These are phyloP conservation scores for Mortierella sp. DNA, from an alignment of 371 early-diverging fungal genomes.

Conservation along the genomic window DNA sequence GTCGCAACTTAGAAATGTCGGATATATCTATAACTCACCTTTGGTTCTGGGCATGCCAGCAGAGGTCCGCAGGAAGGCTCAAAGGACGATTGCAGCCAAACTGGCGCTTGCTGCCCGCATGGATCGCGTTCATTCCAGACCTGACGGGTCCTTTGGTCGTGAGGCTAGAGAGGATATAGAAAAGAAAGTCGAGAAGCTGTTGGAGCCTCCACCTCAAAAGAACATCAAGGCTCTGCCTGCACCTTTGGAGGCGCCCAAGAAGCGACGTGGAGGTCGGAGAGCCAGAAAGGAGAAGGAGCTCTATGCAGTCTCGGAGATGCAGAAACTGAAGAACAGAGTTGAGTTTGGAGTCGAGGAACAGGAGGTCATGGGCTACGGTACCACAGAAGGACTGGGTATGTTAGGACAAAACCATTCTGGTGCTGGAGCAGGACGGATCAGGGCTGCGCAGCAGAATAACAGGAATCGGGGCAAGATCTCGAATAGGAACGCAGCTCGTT, in stretches of 20 bases:
- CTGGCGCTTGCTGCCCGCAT: conserved; percentile 87
- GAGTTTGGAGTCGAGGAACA: conserved; percentile 94
- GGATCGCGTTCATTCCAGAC: conserved; percentile 78
- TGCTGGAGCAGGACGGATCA: conserved; percentile 36
- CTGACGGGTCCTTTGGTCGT: conserved; percentile 79
- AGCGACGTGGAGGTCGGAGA: conserved; percentile 89
- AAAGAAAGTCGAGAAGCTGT: conserved; percentile 85
- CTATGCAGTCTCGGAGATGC: conserved; percentile 88
- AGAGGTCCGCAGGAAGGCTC: conserved; percentile 83
- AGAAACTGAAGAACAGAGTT: conserved; percentile 91
- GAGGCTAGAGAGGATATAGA: conserved; percentile 84
- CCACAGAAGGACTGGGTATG: conserved; percentile 91
- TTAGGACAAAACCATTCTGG: conserved; percentile 61
- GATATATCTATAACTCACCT: conserved; percentile 84
- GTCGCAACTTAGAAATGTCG: conserved; percentile 79
- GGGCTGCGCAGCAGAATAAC: conserved; percentile 40
- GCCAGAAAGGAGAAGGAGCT: conserved; percentile 88
- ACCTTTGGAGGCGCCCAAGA: conserved; percentile 93
- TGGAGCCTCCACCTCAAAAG: conserved; percentile 90
- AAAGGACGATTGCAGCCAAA: conserved; percentile 87
- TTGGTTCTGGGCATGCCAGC: conserved; percentile 74
- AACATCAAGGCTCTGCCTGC: conserved; percentile 90
- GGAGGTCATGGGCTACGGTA: conserved; percentile 85
- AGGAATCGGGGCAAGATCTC: conserved; percentile 44
- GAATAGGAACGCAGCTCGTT: conserved; percentile 42